phyloP scores from a whole-genome alignment of 2,329 filamentous ascomycete genomes.

The Madurella mycetomatis region DNA sequence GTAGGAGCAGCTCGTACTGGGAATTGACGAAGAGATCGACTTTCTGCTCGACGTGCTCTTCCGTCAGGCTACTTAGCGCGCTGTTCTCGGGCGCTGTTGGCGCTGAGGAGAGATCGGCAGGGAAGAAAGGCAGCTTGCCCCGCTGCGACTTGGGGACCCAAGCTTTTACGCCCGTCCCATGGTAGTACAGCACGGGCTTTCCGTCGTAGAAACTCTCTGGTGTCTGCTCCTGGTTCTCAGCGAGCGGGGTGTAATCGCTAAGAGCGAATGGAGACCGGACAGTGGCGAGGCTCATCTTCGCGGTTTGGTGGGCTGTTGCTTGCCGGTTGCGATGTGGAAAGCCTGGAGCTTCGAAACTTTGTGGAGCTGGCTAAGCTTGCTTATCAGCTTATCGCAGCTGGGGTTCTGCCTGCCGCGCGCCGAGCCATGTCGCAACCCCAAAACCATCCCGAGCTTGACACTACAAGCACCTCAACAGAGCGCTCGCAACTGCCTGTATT shows the following conservation, averaged over 20 bases:
- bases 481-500: no score
- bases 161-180: constrained; percentile 53
- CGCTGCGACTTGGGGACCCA: constrained; percentile 53
- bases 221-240: constrained; percentile 67
- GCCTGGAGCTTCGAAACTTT: constrained; percentile 15
- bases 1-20: constrained; percentile 39
- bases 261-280: constrained; percentile 53
- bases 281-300: constrained; percentile 46
- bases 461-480: no score
- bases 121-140: constrained; percentile 51
- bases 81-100: constrained; percentile 32
- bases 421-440: no score
- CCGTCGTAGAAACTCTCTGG: constrained; percentile 67
- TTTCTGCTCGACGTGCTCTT: constrained; percentile 40
- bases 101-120: constrained; percentile 34
- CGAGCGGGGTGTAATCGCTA: constrained; percentile 59
- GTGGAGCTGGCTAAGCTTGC: constrained; percentile 19
- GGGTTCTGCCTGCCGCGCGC: no score
- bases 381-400: constrained; percentile 11
- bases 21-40: constrained; percentile 58
- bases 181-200: constrained; percentile 67
- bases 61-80: constrained; percentile 33
- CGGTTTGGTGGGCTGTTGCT: neutral
- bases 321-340: constrained; percentile 2
- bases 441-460: no score